Evolutionary conservation across 768 basidiomycete species (phyloP), one percentile per base, ranked within the genome.

Genomic region (Phaffia australis): DNA sequence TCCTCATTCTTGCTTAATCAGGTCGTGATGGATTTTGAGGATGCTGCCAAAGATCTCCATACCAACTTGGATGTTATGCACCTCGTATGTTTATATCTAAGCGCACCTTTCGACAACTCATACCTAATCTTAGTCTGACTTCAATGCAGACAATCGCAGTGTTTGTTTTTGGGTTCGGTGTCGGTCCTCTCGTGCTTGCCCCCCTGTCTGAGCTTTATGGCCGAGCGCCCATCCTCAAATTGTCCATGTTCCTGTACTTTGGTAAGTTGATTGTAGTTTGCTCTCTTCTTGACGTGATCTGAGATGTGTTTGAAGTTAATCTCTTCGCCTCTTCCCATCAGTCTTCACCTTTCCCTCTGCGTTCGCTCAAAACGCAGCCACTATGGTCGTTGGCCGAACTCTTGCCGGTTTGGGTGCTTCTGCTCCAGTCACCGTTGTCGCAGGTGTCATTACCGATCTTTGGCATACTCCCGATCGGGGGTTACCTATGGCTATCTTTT

Each of bases 331-430:
- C 30, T 2, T 52, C 21, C 18, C 32, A 15, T 6, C 21, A 59
- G 51, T 75, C 62, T 76, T 76, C 71, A 76, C 75, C n/a, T 71
- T 76, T 21, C 75, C 75, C 1, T 74, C 69, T 25, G 75, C 74
- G 1, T 68, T 76, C 19, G 71, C 75, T 2, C 68, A 72, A 30
- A 74, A 74, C 61, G 70, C 71, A 30, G 72, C 69, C 18, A 71
- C 73, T 56, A 35, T 75, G 16, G 64, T 76, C 57, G 72, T 73
- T 55, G 73, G 72, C 52, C 74, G 76, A 29, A 68, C 73, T 47
- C 51, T 77, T 47, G 73, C 74, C 35, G 76, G 76, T 15, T 61
- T 72, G 49, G 69, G 70, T 19, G 73, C 73, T 1, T 73, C 73
- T 0, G 72, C 75, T 0, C 74, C 73, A 3, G 71, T 77, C 62